Conservation (phyloP, 2,329 filamentous ascomycete species). For the Claviceps cyperi region DNA sequence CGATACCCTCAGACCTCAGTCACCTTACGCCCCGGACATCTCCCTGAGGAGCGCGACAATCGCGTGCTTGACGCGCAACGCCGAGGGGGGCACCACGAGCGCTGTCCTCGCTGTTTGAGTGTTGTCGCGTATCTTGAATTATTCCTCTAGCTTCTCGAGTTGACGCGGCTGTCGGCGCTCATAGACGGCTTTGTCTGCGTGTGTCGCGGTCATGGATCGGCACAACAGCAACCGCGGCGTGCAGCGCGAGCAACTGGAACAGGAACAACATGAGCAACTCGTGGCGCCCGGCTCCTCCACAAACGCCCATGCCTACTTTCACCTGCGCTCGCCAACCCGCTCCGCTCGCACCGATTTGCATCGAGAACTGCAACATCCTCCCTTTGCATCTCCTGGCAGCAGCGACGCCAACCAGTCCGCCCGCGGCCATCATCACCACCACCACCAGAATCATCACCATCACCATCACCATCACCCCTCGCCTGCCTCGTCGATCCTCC, state of each 20-base stretch:
- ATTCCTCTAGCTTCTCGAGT: no score
- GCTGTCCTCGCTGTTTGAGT: no score
- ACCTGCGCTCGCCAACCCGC: slow-evolving; percentile 32
- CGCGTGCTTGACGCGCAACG: not conserved
- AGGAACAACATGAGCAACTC: not conserved
- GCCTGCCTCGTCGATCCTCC: slow-evolving; percentile 16
- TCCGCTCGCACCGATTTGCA: slow-evolving; percentile 24
- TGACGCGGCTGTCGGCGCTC: no score
- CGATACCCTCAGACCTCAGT: no score
- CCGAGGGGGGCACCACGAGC: no score
- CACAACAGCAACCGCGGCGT: slow-evolving; percentile 22
- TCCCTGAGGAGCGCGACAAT: no score
- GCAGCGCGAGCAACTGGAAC: slow-evolving; percentile 7
- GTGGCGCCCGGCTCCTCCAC: slow-evolving; percentile 1
- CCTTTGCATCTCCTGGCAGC: slow-evolving; percentile 17
- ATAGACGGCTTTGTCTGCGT: no score
- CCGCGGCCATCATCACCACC: slow-evolving; percentile 11
- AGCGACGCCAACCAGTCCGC: slow-evolving; percentile 14
- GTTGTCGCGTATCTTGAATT: no score
- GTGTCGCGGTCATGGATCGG: not conserved
- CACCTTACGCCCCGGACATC: no score
- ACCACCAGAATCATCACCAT: not conserved
- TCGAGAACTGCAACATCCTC: slow-evolving; percentile 11
- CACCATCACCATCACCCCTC: slow-evolving; percentile 1
- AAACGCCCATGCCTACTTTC: slow-evolving; percentile 21